Evolutionary conservation across 768 basidiomycete species (phyloP), one percentile per base, ranked within the genome.

Genomic region (Coprinopsis strossmayeri): DNA sequence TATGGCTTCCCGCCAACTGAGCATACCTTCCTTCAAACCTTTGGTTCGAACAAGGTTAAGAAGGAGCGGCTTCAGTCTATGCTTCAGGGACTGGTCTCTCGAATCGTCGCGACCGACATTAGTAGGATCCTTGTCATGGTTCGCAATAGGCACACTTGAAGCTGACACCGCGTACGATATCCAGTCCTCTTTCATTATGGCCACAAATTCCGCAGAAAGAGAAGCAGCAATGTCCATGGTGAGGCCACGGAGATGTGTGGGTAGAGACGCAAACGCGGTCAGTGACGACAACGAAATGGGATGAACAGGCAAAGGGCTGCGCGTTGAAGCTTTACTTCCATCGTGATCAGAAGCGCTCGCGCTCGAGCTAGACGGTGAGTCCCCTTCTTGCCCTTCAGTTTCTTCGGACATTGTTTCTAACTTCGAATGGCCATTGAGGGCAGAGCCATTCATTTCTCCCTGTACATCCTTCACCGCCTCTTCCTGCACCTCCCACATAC

Each of bases 141-240:
- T 39, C 15, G 9, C 34, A 21, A 39, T 26, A 15, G 27, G 26
- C 11, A 18, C 30, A 20, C 18, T 34, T 21, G 40, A 21, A 20
- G n/a, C 26, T 17, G 46, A 41, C 71, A 17, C 82, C 76, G 41
- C 78, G 72, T 2, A 76, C 66, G 27, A 93, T 67, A 63, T 91
- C 89, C 41, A 72, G 70, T 40, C 77, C 74, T 24, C 49, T 26
- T 50, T 50, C 43, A 94, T 72, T 2, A 84, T 75, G 21, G 73
- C 71, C n/a, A 90, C 79, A 2, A 94, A 69, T 60, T 95, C 91
- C 15, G 78, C 71, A 4, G 90, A 82, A 20, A 96, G 69, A 0
- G 87, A 86, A 2, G 76, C 69, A 0, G 87, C 79, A 54, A 96
- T 90, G 57, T 91, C 81, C 57, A 79, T 70, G 0, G 84, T 83